A percentile compares a stretch with the other conserved stretches of the same genome.
Conservation (phyloP, 1,284 basidiomycete species). For the Cryptococcus sp. region DNA sequence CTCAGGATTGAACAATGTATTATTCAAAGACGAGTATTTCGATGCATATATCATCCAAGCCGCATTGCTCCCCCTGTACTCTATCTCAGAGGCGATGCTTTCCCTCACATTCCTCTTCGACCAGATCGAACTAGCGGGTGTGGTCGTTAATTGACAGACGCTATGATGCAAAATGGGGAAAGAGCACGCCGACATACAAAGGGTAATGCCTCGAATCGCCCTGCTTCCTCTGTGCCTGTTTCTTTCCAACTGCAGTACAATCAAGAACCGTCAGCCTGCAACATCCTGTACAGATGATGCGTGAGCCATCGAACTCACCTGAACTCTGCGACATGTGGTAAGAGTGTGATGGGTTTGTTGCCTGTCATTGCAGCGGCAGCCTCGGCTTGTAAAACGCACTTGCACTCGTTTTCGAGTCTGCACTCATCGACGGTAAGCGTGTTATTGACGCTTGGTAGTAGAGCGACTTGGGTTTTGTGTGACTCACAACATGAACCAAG, state of each 20-base stretch:
- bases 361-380: constrained; percentile 30
- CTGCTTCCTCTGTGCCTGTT: constrained; percentile 34
- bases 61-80: too few relatives aligned
- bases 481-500: constrained; percentile 37
- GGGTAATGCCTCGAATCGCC: constrained; percentile 30
- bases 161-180: not conserved
- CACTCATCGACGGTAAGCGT: too few relatives aligned
- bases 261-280: not conserved
- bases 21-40: too few relatives aligned
- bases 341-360: constrained; percentile 19
- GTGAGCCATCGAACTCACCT: constrained; percentile 15
- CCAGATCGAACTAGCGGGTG: constrained; percentile 31
- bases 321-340: constrained; percentile 28
- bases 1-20: too few relatives aligned
- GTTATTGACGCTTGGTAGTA: not conserved
- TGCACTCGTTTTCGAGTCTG: constrained; percentile 39
- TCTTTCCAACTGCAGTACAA: constrained; percentile 20
- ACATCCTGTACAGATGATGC: too few relatives aligned
- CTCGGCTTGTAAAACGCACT: constrained; percentile 28
- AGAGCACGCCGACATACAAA: constrained; percentile 22
- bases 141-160: not conserved
- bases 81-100: constrained; percentile 18
- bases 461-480: too few relatives aligned
- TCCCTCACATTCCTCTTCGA: constrained; percentile 29
- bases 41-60: too few relatives aligned